These are phyloP conservation scores for Buxus sempervirens DNA, from an alignment of 164 flowering plant genomes.

Conservation along the genomic window DNA sequence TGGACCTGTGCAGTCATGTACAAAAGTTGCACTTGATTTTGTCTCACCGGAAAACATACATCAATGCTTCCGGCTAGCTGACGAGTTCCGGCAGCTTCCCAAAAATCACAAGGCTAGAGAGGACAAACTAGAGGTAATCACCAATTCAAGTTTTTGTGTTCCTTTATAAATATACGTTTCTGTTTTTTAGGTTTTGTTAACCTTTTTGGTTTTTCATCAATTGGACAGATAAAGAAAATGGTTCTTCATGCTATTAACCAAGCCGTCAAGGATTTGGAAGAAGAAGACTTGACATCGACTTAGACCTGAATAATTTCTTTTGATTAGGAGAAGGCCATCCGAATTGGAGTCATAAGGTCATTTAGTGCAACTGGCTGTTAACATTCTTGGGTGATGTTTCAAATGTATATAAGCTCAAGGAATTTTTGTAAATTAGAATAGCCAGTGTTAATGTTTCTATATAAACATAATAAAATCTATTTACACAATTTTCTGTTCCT, in stretches of 20 bases:
- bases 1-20: slow-evolving; percentile 63
- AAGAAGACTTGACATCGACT: slow-evolving; percentile 19
- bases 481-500: background rate
- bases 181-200: background rate
- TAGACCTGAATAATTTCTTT: background rate
- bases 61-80: slow-evolving; percentile 60
- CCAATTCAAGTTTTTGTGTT: too few species aligned
- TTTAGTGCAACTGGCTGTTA: background rate
- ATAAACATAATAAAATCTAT: background rate
- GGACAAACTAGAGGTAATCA: slow-evolving; percentile 80
- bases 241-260: slow-evolving; percentile 47
- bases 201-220: background rate
- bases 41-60: too few species aligned
- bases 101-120: slow-evolving; percentile 62
- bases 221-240: slow-evolving; percentile 74
- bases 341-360: too few species aligned
- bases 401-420: too few species aligned
- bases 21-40: too few species aligned
- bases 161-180: background rate
- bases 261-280: slow-evolving; percentile 40
- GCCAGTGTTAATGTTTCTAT: too few species aligned
- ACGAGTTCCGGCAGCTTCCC: slow-evolving; percentile 71
- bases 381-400: too few species aligned
- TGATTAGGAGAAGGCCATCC: too few species aligned
- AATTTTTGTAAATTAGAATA: too few species aligned